Percentiles rank a stretch among this genome's conserved stretches.
These are phyloP conservation scores for Trichosporon asahii DNA, from an alignment of 1,284 basidiomycete species.

Conservation along the genomic window DNA sequence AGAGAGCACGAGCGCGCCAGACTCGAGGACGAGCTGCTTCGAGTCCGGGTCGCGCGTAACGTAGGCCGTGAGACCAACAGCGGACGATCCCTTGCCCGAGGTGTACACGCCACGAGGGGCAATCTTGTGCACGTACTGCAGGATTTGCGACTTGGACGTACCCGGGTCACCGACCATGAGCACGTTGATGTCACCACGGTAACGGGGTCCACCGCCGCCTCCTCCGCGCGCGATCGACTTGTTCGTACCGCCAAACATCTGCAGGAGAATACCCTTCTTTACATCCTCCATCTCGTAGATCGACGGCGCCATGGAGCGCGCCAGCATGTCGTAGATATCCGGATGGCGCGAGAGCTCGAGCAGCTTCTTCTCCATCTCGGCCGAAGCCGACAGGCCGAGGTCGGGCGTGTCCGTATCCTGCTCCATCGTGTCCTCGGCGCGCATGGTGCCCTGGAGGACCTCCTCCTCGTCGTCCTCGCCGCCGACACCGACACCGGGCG, in stretches of 20 bases:
- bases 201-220: conserved; percentile 90
- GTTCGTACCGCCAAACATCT: conserved; percentile 96
- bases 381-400: conserved; percentile 51
- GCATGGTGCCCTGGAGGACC: conserved; percentile 36
- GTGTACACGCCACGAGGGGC: conserved; percentile 95
- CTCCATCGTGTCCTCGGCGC: conserved; percentile 40
- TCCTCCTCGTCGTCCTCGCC: conserved; percentile 71
- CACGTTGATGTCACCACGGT: conserved; percentile 96
- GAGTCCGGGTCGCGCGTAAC: conserved; percentile 97
- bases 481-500: conserved; percentile 75
- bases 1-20: conserved; percentile 91
- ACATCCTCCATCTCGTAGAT: conserved; percentile 99
- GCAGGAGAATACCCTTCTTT: conserved; percentile 94
- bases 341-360: conserved; percentile 51
- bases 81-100: conserved; percentile 95
- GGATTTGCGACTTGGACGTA: conserved; percentile 92
- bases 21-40: conserved; percentile 91
- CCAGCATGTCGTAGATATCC: conserved; percentile 83
- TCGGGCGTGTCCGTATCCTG: conserved; percentile 54
- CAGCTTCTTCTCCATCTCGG: conserved; percentile 61
- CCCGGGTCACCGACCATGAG: conserved; percentile 96
- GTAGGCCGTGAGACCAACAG: conserved; percentile 96
- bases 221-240: conserved; percentile 90
- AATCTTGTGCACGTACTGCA: conserved; percentile 98
- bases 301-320: conserved; percentile 83